phyloP scores from a whole-genome alignment of 2,329 filamentous ascomycete genomes.

The Alternaria postmessia region DNA sequence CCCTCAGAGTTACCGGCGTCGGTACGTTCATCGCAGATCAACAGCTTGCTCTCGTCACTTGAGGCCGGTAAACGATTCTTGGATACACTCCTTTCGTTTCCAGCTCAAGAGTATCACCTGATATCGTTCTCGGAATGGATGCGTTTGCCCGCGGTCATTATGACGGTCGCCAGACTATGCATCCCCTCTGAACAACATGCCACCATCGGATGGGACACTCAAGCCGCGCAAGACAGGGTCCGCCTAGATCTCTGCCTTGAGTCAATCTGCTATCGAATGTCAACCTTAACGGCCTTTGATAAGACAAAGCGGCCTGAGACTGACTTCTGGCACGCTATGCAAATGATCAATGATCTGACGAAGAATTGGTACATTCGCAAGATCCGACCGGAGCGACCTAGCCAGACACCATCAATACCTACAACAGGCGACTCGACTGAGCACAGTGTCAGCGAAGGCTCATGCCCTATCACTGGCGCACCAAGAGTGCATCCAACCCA shows the following conservation, averaged over 20 bases:
- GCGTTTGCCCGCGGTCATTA: slow-evolving; percentile 41
- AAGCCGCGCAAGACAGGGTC: slow-evolving; percentile 42
- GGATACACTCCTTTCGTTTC: slow-evolving; percentile 73
- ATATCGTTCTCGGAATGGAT: slow-evolving; percentile 47
- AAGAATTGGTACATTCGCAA: slow-evolving; percentile 41
- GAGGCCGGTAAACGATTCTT: slow-evolving; percentile 75
- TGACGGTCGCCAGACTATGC: slow-evolving; percentile 40
- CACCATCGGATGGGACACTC: slow-evolving; percentile 41
- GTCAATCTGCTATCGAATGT: slow-evolving; percentile 46
- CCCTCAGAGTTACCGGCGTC: neutral
- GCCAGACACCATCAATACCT: slow-evolving; percentile 4
- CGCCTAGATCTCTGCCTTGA: slow-evolving; percentile 45
- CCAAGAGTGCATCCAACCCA: slow-evolving; percentile 10
- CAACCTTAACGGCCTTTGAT: slow-evolving; percentile 37
- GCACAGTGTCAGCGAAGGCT: slow-evolving; percentile 13
- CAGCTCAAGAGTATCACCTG: slow-evolving; percentile 62
- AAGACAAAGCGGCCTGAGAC: slow-evolving; percentile 31
- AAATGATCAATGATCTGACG: slow-evolving; percentile 41
- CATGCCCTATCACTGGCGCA: slow-evolving; percentile 15
- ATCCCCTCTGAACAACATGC: slow-evolving; percentile 36
- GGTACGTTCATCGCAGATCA: slow-evolving; percentile 28
- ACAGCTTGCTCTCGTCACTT: slow-evolving; percentile 35
- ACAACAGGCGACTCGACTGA: slow-evolving; percentile 12
- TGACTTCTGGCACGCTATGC: slow-evolving; percentile 45
- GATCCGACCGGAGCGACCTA: slow-evolving; percentile 19